Evolutionary conservation across 2,329 filamentous ascomycete species (phyloP).

Genomic region (Herpotrichia juniperi): DNA sequence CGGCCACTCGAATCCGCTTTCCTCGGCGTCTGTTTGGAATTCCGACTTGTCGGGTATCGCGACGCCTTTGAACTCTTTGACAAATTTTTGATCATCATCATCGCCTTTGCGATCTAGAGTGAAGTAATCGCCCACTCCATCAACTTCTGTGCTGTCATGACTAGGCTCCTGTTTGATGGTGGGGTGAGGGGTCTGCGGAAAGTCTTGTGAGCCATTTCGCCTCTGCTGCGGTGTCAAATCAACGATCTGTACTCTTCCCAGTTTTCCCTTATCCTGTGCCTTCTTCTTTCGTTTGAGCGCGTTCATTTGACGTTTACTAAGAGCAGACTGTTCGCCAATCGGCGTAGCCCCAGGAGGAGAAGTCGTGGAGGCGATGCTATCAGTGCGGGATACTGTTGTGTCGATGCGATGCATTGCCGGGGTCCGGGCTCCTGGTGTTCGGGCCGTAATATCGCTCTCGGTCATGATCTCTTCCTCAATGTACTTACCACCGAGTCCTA

Average conservation of each 20-base stretch:
- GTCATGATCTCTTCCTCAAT: slow-evolving; percentile 83
- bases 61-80: slow-evolving; percentile 93
- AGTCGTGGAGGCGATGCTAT: slow-evolving; percentile 50
- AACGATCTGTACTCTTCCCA: slow-evolving; percentile 87
- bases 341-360: slow-evolving; percentile 52
- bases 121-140: slow-evolving; percentile 74
- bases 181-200: slow-evolving; percentile 60
- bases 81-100: slow-evolving; percentile 90
- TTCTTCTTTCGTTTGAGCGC: slow-evolving; percentile 94
- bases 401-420: slow-evolving; percentile 56
- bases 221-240: slow-evolving; percentile 77
- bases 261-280: slow-evolving; percentile 83
- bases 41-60: slow-evolving; percentile 82
- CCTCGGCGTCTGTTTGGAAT: slow-evolving; percentile 76
- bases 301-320: slow-evolving; percentile 94
- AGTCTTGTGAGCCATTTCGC: slow-evolving; percentile 67
- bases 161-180: slow-evolving; percentile 67
- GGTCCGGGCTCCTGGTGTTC: slow-evolving; percentile 45
- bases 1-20: slow-evolving; percentile 87
- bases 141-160: slow-evolving; percentile 64
- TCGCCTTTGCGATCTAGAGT: slow-evolving; percentile 79
- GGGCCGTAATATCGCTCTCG: slow-evolving; percentile 62
- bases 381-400: slow-evolving; percentile 53
- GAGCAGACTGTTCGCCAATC: slow-evolving; percentile 54
- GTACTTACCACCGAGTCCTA: slow-evolving; percentile 84